These are phyloP conservation scores for Hypoxylon crocopeplum DNA, from an alignment of 495 filamentous ascomycete species.

Conservation along the genomic window DNA sequence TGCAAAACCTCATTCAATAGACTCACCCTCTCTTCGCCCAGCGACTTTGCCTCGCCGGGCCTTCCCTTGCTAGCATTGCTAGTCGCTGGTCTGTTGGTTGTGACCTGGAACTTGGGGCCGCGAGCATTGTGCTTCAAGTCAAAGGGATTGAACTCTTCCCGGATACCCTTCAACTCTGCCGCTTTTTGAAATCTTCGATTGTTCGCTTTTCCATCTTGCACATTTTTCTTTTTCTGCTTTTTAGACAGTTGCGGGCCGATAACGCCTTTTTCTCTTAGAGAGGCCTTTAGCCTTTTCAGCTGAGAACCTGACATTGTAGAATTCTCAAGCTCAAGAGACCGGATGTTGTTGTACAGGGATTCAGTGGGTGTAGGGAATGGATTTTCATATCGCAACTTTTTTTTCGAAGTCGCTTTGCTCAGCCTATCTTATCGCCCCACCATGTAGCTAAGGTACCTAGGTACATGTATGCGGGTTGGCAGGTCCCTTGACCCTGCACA, in stretches of 20 bases:
- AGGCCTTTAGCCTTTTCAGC: conserved; percentile 92
- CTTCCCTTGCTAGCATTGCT: conserved; percentile 62
- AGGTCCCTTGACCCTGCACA: too few relatives aligned
- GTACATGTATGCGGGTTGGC: too few relatives aligned
- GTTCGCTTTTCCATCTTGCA: conserved; percentile 65
- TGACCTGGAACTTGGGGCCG: conserved; percentile 77
- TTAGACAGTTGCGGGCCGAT: conserved; percentile 89
- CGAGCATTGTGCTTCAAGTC: conserved; percentile 78
- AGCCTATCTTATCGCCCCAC: conserved; percentile 36
- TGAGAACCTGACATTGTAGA: conserved; percentile 88
- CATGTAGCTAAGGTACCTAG: background rate
- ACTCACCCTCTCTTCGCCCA: conserved; percentile 84
- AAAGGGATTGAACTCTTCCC: conserved; percentile 97
- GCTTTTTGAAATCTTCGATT: conserved; percentile 75
- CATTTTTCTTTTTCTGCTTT: conserved; percentile 81
- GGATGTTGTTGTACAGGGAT: background rate
- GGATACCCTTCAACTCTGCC: conserved; percentile 78
- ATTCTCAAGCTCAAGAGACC: background rate
- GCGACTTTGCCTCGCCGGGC: conserved; percentile 82
- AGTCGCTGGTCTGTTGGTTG: conserved; percentile 63
- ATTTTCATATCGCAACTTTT: background rate
- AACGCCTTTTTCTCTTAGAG: conserved; percentile 84
- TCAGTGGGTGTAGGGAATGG: too few relatives aligned
- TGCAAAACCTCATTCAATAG: background rate
- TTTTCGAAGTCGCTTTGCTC: background rate